These are phyloP conservation scores for Ailanthus altissimus DNA, from an alignment of 345 rosid genomes.

Conservation along the genomic window DNA sequence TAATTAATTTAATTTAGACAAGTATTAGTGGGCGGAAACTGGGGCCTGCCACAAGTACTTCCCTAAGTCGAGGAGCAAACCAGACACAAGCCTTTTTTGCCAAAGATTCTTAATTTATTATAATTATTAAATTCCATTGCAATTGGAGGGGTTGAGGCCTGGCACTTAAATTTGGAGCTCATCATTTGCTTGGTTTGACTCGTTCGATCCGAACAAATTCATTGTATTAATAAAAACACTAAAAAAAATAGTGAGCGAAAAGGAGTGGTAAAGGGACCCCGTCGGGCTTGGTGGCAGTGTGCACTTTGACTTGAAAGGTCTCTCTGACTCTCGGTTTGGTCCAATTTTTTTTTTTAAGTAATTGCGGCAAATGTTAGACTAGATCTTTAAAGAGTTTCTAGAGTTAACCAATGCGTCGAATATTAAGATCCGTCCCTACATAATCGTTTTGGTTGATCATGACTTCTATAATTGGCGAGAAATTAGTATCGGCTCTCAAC, in stretches of 20 bases:
- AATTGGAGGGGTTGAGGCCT: constrained; percentile 20
- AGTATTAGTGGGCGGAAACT: constrained; percentile 24
- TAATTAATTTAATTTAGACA: neutral
- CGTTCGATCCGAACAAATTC: constrained; percentile 17
- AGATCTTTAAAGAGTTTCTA: no score
- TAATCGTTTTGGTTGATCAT: no score
- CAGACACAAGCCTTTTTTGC: neutral
- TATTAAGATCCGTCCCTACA: no score
- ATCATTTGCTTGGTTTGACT: constrained; percentile 30
- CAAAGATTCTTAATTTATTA: constrained; percentile 15
- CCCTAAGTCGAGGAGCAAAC: no score
- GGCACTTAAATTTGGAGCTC: constrained; percentile 10
- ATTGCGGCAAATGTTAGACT: no score
- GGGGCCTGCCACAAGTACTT: no score
- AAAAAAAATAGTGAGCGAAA: no score
- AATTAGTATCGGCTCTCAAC: no score
- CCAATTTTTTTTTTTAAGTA: no score
- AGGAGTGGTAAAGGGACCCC: constrained; percentile 29
- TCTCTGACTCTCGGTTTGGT: neutral
- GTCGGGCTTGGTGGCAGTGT: constrained; percentile 32
- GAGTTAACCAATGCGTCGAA: no score
- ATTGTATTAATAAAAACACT: neutral
- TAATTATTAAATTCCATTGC: constrained; percentile 9
- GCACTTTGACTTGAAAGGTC: no score
- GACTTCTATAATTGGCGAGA: no score